These are phyloP conservation scores for Leccinum rimulosum DNA, from an alignment of 768 basidiomycete species.

Conservation along the genomic window DNA sequence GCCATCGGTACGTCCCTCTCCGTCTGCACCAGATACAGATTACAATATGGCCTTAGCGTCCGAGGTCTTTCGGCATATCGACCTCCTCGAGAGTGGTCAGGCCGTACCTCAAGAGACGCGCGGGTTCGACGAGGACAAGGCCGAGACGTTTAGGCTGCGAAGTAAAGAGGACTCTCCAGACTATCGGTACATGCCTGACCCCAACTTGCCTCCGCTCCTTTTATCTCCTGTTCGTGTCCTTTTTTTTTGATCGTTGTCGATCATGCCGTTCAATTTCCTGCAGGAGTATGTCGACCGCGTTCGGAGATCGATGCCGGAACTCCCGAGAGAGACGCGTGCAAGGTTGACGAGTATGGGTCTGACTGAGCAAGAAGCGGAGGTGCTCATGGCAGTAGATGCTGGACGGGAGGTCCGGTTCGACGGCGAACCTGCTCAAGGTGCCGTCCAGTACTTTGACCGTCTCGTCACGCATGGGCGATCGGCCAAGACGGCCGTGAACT, in stretches of 20 bases:
- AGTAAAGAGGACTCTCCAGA: conserved; percentile 94
- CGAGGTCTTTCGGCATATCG: conserved; percentile 80
- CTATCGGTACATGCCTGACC: conserved; percentile 98
- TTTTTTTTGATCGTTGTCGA: neutral
- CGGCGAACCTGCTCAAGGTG: conserved; percentile 49
- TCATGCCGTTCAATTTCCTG: neutral
- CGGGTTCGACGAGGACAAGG: conserved; percentile 80
- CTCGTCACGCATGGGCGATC: conserved; percentile 49
- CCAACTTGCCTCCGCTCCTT: conserved; percentile 78
- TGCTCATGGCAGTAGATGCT: conserved; percentile 72
- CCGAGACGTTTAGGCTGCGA: conserved; percentile 78
- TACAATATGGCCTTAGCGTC: conserved; percentile 48
- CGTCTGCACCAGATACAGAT: neutral
- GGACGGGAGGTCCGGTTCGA: conserved; percentile 62
- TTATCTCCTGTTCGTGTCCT: conserved; percentile 44
- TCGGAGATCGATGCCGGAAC: conserved; percentile 60
- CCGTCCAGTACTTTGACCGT: conserved; percentile 80
- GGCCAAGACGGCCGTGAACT: conserved; percentile 77
- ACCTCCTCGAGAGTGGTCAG: conserved; percentile 42
- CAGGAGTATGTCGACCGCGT: conserved; percentile 65
- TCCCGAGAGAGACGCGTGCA: conserved; percentile 61
- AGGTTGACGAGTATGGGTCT: conserved; percentile 59
- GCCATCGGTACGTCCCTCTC: conserved; percentile 69
- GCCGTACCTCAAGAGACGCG: conserved; percentile 82
- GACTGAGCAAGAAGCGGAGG: conserved; percentile 64